Evolutionary conservation across 2,329 filamentous ascomycete species (phyloP), one percentile per base, ranked within the genome.

Genomic region (Fusarium cicatricum): DNA sequence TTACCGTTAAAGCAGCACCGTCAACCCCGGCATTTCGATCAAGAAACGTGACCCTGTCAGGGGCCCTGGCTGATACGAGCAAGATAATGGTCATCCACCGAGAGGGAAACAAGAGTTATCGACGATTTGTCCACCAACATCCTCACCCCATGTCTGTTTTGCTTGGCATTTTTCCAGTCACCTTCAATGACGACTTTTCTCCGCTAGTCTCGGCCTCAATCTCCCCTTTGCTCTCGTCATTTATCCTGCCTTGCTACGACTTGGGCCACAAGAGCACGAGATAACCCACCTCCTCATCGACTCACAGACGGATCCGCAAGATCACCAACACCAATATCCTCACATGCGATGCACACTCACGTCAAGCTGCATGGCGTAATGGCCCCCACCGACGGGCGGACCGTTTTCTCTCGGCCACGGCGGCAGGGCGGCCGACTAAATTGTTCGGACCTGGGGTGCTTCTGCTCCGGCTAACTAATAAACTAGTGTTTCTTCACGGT

Each of bases 81-180:
- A 43, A 19, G 44, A 17, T n/a, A n/a, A 45, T 44, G 38, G 38
- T 44, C 52, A 47, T 47, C 38, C 43, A 21, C 29, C 9, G 32
- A 50, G 51, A 14, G 29, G 14, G 29, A 59, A 58, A 59, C 47
- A 58, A 62, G 58, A 49, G 31, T 58, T 49, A 47, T 42, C 39
- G 43, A 46, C 39, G 40, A 54, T 28, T 32, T 40, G 52, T 47
- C 52, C 45, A 38, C 41, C 32, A 17, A 33, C 31, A 34, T 44
- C 34, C 43, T 31, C 28, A 40, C n/a, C 48, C 53, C 55, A 62
- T 62, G 12, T 41, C 44, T 36, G 40, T 33, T 16, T 50, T 61
- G 23, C 58, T 61, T 62, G 58, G 58, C 53, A 55, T 17, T 38
- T 17, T 38, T 17, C 17, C 21, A 33, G n/a, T 45, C 44, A 34